These are phyloP conservation scores for Salix brachista DNA, from an alignment of 345 rosid species.

Conservation along the genomic window DNA sequence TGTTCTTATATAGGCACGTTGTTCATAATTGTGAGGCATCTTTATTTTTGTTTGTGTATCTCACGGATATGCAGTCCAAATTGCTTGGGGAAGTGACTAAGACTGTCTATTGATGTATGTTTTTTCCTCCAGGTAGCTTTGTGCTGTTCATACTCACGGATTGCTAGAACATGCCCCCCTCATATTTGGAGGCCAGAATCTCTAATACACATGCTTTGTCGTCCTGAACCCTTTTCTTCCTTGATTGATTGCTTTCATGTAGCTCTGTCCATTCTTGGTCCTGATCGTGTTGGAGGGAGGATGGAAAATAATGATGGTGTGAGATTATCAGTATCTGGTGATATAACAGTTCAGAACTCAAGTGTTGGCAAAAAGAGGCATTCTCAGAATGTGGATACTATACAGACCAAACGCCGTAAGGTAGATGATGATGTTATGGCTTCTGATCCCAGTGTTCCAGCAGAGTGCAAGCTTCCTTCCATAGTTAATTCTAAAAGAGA, in stretches of 20 bases:
- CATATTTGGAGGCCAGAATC: conserved; percentile 74
- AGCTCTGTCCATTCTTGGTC: conserved; percentile 54
- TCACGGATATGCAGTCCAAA: background rate
- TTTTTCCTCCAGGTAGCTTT: conserved; percentile 54
- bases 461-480: conserved; percentile 33
- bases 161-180: conserved; percentile 73
- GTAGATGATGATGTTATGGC: conserved; percentile 40
- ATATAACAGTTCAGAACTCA: conserved; percentile 32
- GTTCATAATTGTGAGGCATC: background rate
- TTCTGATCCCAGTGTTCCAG: conserved; percentile 28
- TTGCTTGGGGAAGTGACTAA: background rate
- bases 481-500: conserved; percentile 37
- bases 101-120: background rate
- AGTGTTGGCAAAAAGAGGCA: conserved; percentile 63
- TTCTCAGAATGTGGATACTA: conserved; percentile 33
- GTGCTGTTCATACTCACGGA: conserved; percentile 62
- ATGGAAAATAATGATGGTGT: conserved; percentile 20
- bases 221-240: conserved; percentile 60
- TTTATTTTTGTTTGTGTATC: background rate
- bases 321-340: conserved; percentile 27
- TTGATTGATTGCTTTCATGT: conserved; percentile 72
- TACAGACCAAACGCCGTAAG: conserved; percentile 60
- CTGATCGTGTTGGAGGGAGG: conserved; percentile 44
- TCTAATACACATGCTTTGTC: conserved; percentile 51
- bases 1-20: conserved; percentile 12